Evolutionary conservation across 1,284 basidiomycete species (phyloP), one percentile per base, ranked within the genome.

Genomic region (Quambalaria eucalypti): DNA sequence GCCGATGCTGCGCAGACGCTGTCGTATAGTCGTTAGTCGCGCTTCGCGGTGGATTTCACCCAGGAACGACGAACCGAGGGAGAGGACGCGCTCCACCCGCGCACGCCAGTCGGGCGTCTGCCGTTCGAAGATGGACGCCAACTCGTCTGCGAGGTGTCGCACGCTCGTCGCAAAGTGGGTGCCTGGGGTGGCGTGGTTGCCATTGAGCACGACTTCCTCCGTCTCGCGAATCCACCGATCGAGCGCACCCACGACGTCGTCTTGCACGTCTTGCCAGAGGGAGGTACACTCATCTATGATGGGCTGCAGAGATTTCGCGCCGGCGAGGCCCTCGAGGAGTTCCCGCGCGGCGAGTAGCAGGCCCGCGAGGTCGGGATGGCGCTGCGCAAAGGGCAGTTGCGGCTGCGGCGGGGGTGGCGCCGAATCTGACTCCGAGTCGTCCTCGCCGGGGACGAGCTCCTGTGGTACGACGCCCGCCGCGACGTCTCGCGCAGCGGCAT

Each of bases 261-360:
- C 52, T 26, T 31, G 55, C 4, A 52, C 49, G 19, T 28, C 54
- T 19, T 30, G n/a, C 16, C 28, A 28, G 21, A 52, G 31, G 12
- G n/a, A 5, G 3, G 3, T 8, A 4, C 8, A n/a, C n/a, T 26
- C 51, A 4, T 28, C 39, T 7, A 56, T 12, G 12, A 55, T 48
- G 3, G 47, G 38, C 16, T 42, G 26, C 7, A 52, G 28, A 9
- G 54, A 56, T 28, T 46, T 54, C 3, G 52, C 54, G 21, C 54
- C 54, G 2, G 54, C 51, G 10, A 56, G 23, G 25, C 54, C 54
- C 33, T 56, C 54, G n/a, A 56, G 21, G 1, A 47, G n/a, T 14
- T 56, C 50, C 28, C 40, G 51, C 25, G 51, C 40, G 10, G 54
- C 54, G 21, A 25, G 14, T 9, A 30, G 14, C 9, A 48, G 29